These are phyloP conservation scores for Lippia alba DNA, from an alignment of 305 asterid species.

Conservation along the genomic window DNA sequence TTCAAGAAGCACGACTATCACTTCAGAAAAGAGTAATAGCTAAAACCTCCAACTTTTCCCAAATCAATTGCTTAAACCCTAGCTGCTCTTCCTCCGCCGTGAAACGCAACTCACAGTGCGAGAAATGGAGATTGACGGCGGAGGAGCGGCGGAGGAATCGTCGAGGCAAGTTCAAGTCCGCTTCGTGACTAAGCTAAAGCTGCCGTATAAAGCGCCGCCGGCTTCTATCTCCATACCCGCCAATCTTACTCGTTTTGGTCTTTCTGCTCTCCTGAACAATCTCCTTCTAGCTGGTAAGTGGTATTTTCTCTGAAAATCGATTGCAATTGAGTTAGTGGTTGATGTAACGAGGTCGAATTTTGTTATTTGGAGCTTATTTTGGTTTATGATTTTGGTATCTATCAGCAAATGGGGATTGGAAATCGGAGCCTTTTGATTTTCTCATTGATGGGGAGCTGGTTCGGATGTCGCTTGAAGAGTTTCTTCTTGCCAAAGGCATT, in stretches of 20 bases:
- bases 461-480: conserved; percentile 89
- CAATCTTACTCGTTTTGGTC: conserved; percentile 76
- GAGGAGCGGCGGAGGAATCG: conserved; percentile 46
- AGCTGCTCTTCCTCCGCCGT: conserved; percentile 22
- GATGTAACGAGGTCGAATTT: conserved; percentile 1
- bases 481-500: conserved; percentile 87
- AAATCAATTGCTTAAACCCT: conserved; percentile 40
- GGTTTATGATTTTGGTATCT: neutral
- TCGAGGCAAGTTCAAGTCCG: conserved; percentile 81
- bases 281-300: conserved; percentile 68
- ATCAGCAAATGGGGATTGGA: conserved; percentile 68
- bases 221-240: conserved; percentile 84
- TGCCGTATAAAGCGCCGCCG: conserved; percentile 61
- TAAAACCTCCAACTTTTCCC: conserved; percentile 19
- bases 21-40: neutral
- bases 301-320: neutral
- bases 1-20: neutral
- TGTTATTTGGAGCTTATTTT: neutral
- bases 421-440: conserved; percentile 79
- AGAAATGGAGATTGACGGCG: conserved; percentile 60
- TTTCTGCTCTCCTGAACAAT: conserved; percentile 71
- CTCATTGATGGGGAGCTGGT: conserved; percentile 82
- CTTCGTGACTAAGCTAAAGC: conserved; percentile 73
- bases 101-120: neutral
- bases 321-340: conserved; percentile 3